Evolutionary conservation across 805 yeast species (phyloP).

Genomic region (Candida parachauliodes): DNA sequence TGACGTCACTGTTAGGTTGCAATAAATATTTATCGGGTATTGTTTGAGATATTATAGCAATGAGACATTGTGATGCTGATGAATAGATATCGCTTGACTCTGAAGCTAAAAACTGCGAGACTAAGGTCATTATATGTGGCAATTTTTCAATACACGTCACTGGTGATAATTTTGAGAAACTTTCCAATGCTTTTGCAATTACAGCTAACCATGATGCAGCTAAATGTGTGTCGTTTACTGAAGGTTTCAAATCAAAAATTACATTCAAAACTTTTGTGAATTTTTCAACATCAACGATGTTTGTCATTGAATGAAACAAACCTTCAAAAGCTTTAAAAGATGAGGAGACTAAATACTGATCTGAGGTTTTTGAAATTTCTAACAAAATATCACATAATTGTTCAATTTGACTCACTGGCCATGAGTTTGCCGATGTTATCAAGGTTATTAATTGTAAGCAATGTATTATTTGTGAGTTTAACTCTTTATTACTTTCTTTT

Average conservation of each 20-base stretch:
- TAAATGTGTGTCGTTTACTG: constrained; percentile 75
- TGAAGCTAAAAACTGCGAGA: constrained; percentile 64
- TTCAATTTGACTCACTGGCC: constrained; percentile 74
- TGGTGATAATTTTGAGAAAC: constrained; percentile 32
- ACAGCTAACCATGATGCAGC: constrained; percentile 96
- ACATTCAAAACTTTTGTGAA: constrained; percentile 63
- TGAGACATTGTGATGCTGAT: constrained; percentile 83
- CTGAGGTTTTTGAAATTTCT: constrained; percentile 74
- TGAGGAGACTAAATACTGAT: constrained; percentile 77
- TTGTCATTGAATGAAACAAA: constrained; percentile 62
- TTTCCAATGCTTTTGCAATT: constrained; percentile 70
- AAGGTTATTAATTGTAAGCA: constrained; percentile 70
- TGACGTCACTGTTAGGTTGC: constrained; percentile 40
- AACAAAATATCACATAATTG: constrained; percentile 72
- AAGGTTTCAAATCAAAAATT: constrained; percentile 76
- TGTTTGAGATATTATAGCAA: constrained; percentile 69
- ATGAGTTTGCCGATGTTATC: constrained; percentile 69
- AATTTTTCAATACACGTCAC: constrained; percentile 50
- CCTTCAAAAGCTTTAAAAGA: constrained; percentile 85
- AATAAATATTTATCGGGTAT: constrained; percentile 60
- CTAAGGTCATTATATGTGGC: constrained; percentile 45
- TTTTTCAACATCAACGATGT: constrained; percentile 58
- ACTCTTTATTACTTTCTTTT: constrained; percentile 44
- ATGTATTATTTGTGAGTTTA: constrained; percentile 63
- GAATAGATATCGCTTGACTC: constrained; percentile 60